phyloP scores from a whole-genome alignment of 768 basidiomycete species.

The Suillus paluster region DNA sequence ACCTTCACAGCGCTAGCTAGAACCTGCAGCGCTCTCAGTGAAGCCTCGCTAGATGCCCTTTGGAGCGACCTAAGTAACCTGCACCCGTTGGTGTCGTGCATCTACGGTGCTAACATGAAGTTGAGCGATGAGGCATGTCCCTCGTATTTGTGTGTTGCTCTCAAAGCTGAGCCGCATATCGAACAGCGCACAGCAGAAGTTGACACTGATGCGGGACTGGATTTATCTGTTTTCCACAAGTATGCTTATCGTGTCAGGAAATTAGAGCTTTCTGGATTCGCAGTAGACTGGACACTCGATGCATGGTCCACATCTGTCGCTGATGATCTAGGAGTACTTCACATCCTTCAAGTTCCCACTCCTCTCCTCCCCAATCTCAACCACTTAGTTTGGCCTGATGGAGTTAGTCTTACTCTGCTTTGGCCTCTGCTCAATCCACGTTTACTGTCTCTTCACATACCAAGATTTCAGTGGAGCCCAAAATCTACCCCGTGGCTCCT shows the following conservation, averaged over 20 bases:
- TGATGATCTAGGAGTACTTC: constrained; percentile 1
- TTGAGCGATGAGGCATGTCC: background rate
- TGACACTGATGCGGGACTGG: background rate
- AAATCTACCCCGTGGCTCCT: background rate
- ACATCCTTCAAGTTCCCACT: constrained; percentile 1
- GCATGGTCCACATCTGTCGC: background rate
- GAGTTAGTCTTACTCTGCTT: background rate
- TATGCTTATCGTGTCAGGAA: constrained; percentile 1
- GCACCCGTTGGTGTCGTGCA: background rate
- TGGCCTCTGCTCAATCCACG: constrained; percentile 3
- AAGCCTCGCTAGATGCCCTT: background rate
- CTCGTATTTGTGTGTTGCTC: background rate
- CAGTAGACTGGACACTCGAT: too few relatives aligned
- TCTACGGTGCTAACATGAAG: background rate
- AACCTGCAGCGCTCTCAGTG: background rate
- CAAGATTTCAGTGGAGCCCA: background rate
- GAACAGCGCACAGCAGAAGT: background rate
- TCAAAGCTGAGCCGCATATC: background rate
- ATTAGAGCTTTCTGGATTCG: background rate
- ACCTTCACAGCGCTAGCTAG: background rate
- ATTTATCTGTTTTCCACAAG: background rate
- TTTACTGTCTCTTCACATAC: constrained; percentile 1
- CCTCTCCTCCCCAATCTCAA: constrained; percentile 4
- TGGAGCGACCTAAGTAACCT: background rate
- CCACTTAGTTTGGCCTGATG: background rate